Base-by-base conservation (phyloP, 306 rosid genomes). In the Senna siamea region DNA sequence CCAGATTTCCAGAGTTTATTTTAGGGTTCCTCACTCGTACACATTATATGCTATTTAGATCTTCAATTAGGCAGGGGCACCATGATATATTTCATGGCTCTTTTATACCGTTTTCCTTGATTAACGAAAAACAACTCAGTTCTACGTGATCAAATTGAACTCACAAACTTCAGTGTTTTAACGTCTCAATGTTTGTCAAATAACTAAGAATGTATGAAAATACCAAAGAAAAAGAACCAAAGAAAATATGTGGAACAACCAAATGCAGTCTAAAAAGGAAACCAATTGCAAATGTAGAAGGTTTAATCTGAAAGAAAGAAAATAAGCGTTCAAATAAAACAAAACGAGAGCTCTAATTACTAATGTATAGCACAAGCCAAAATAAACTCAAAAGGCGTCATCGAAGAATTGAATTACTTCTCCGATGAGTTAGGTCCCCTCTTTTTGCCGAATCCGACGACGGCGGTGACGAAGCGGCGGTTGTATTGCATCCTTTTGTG, bases 401-500 rank as follows among this genome's bases (percentile, higher is more conserved):
- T 19, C 0, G 14, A 9, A 34, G 26, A 10, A 60, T 32, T 35
- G 8, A 14, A 62, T 62, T 6, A 62, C 50, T 37, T 62, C 1
- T 62, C 68, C 1, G 68, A 62, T 2, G 68, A 62, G 68, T 62
- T 62, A 18, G 68, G 68, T 38, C 68, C 68, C 14, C 68, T 62
- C 17, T 62, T 62, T 23, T 62, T 62, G 30, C 68, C 68, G 32
- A 62, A 62, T 2, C 48, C 50, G 2, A 62, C 68, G 5, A 62
- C 68, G 2, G 68, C 50, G 0, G 68, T 62, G n/a, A 62, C 68
- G 32, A 62, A 62, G 7, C 68, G 68, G n/a, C 68, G 50, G 2
- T 62, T 62, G 68, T 62, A 62, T 9, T 62, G 68, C 68, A 62
- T 62, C n/a, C 68, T 22, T 47, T 60, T 60, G 66, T 60, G 26